Base-by-base conservation (phyloP, 1,284 basidiomycete genomes). In the Volvariella volvacea region DNA sequence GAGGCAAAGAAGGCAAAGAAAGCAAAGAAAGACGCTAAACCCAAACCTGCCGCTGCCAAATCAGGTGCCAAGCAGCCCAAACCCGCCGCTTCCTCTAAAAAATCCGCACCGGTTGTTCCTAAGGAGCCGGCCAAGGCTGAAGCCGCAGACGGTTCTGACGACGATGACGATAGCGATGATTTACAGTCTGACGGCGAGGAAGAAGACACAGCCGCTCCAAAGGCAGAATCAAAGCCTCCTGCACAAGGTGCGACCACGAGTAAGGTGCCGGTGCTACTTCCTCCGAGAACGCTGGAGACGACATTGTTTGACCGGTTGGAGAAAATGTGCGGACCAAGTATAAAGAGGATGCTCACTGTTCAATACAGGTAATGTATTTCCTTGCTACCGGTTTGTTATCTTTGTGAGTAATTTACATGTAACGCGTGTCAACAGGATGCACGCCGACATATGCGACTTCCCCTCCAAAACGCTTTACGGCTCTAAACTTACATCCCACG, bases 291-390 rank as follows among this genome's bases (percentile, higher is more conserved):
- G 0, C 67, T 99, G 15, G 89, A 94, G 58, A 86, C 79, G 1
- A 98, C 95, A 0, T 70, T 98, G 20, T 99, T 99, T 56, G 90
- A 94, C 49, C 79, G 95, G 4, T 67, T 97, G 2, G 88, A 98
- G 59, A 74, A 71, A 40, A 84, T 95, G 71, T 94, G 93, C 53
- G 93, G 94, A 0, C 63, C 76, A 0, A 70, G 73, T 1, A 84
- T 95, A 62, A 96, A 96, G 59, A 75, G 84, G 6, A 84, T 98
- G 74, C 76, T 99, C 16, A 78, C 83, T 25, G 72, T 91, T 2
- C 91, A 94, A 64, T 92, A 94, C 59, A 78, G 91, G 87, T 89
- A 40, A 21, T 61, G 10, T 25, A 34, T n/a, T 28, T 14, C 2
- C 36, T 44, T 10, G 37, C 3, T 38, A 32, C 8, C 42, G 21